These are phyloP conservation scores for Leucosporidium scottii DNA, from an alignment of 768 basidiomycete species.

Conservation along the genomic window DNA sequence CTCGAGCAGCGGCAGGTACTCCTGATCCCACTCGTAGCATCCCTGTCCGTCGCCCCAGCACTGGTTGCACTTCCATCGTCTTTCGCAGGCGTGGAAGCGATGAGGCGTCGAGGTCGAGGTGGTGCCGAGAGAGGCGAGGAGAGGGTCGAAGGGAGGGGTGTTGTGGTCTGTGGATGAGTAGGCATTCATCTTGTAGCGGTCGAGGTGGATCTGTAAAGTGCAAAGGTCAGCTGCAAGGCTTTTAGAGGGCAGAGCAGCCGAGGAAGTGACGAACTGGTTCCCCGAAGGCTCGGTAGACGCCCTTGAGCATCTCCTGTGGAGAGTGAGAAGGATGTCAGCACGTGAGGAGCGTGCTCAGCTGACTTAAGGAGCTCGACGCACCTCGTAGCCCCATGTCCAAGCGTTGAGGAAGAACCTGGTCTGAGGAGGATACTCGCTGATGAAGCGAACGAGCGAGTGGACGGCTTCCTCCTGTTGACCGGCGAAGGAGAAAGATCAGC, in stretches of 20 bases:
- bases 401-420: conserved; percentile 80
- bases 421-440: conserved; percentile 57
- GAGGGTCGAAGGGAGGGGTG: conserved; percentile 49
- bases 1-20: background rate
- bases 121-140: conserved; percentile 57
- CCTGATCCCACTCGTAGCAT: conserved; percentile 15
- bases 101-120: conserved; percentile 48
- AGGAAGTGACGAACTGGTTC: conserved; percentile 50
- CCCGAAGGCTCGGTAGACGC: conserved; percentile 59
- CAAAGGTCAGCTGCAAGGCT: background rate
- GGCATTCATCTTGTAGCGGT: conserved; percentile 76
- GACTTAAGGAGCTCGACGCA: background rate
- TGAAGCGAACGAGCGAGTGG: conserved; percentile 59
- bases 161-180: background rate
- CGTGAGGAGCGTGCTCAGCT: no score
- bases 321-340: no score
- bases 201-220: conserved; percentile 66
- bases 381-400: conserved; percentile 96
- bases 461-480: conserved; percentile 62
- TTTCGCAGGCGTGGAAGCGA: conserved; percentile 93
- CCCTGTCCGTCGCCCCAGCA: conserved; percentile 31
- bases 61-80: conserved; percentile 42
- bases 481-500: background rate
- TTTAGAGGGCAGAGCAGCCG: background rate
- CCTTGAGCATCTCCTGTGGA: conserved; percentile 61